Evolutionary conservation across 768 basidiomycete species (phyloP).

Genomic region (Macrolepiota fuliginosa): DNA sequence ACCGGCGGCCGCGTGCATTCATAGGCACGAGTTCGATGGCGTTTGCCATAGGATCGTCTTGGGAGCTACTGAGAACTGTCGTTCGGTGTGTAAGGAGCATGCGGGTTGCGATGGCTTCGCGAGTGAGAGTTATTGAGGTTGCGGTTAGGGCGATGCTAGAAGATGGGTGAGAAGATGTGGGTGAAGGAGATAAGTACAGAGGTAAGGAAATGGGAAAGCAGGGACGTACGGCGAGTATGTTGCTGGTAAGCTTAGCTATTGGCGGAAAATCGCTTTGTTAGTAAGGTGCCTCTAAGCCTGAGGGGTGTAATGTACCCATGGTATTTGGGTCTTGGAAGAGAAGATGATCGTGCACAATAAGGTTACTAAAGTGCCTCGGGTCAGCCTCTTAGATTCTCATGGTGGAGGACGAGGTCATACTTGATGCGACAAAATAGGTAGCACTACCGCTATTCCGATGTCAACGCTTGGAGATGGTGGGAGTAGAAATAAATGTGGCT

Average conservation of each 20-base stretch:
- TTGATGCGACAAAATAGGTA: not conserved
- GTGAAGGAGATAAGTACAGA: not conserved
- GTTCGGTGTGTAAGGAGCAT: not conserved
- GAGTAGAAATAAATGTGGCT: not conserved
- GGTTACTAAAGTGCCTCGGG: not conserved
- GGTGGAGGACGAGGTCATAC: not conserved
- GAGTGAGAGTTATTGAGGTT: constrained; percentile 1
- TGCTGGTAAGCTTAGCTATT: constrained; percentile 7
- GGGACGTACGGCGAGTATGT: constrained; percentile 4
- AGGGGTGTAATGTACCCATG: not conserved
- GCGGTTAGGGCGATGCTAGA: not conserved
- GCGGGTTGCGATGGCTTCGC: not conserved
- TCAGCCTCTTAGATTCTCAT: not conserved
- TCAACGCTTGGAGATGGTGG: not conserved
- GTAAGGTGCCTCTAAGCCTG: not conserved
- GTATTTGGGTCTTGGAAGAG: not conserved
- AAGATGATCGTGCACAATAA: not conserved
- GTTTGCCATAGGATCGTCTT: not conserved
- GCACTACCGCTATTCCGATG: not conserved
- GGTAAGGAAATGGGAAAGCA: not conserved
- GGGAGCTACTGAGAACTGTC: not conserved
- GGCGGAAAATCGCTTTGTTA: not conserved
- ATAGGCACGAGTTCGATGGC: constrained; percentile 7
- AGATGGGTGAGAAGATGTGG: not conserved
- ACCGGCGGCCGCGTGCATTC: not conserved